Conservation (phyloP, 2,329 filamentous ascomycete species). For the Monilinia fructicola region DNA sequence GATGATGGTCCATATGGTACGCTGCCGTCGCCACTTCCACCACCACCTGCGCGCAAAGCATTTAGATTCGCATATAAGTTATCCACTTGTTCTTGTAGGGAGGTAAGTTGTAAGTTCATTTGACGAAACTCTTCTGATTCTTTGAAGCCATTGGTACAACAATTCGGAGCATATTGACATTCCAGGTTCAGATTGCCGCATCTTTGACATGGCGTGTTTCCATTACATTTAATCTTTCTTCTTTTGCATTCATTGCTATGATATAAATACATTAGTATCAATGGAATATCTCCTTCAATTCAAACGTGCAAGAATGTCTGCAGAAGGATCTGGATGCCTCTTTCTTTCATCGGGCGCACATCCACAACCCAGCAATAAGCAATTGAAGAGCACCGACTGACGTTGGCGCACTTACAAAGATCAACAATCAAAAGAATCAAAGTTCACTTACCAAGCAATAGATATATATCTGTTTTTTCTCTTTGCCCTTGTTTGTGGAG, state of each 20-base stretch:
- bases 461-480: constrained; percentile 43
- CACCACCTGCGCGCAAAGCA: constrained; percentile 40
- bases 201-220: constrained; percentile 64
- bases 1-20: constrained; percentile 26
- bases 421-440: neutral
- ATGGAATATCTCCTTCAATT: neutral
- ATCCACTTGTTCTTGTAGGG: constrained; percentile 82
- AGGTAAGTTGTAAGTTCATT: constrained; percentile 71
- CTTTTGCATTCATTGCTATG: constrained; percentile 67
- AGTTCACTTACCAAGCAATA: constrained; percentile 40
- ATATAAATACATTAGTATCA: constrained; percentile 4
- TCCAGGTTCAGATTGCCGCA: constrained; percentile 67
- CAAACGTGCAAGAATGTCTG: neutral
- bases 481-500: constrained; percentile 40
- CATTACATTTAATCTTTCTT: constrained; percentile 75
- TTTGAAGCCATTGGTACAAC: constrained; percentile 77
- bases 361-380: neutral
- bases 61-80: constrained; percentile 71
- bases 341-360: neutral
- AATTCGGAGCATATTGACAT: constrained; percentile 66
- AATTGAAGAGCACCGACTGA: neutral
- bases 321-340: neutral
- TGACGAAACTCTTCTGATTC: constrained; percentile 88
- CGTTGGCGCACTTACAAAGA: neutral
- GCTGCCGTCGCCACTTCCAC: constrained; percentile 11